Percentiles rank a stretch among this genome's conserved stretches.
These are phyloP conservation scores for Emericellopsis cladophorae DNA, from an alignment of 2,329 filamentous ascomycete genomes.

Conservation along the genomic window DNA sequence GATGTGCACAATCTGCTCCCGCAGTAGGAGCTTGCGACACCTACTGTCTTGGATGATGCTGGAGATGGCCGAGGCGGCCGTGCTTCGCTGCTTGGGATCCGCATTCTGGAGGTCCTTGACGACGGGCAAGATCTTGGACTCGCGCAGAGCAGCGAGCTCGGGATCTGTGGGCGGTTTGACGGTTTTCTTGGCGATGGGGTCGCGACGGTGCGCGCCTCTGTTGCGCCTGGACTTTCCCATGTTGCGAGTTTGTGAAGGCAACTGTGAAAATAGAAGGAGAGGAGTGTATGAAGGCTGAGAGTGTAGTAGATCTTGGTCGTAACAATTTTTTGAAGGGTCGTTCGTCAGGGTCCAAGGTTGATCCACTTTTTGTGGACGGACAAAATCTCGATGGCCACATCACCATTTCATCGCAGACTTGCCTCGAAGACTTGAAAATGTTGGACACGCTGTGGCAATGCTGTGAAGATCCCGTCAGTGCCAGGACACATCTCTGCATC, in stretches of 20 bases:
- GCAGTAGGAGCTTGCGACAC: conserved; percentile 51
- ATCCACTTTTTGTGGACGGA: too few relatives aligned
- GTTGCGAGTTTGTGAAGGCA: neutral
- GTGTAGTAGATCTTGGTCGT: too few relatives aligned
- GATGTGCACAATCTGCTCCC: conserved; percentile 52
- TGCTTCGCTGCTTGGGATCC: conserved; percentile 44
- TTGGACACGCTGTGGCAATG: too few relatives aligned
- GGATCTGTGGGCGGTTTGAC: conserved; percentile 51
- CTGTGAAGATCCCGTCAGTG: too few relatives aligned
- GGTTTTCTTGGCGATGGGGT: conserved; percentile 39
- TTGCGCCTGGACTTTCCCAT: conserved; percentile 51
- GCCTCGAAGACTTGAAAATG: too few relatives aligned
- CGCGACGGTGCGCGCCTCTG: conserved; percentile 34
- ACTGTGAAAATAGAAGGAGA: too few relatives aligned
- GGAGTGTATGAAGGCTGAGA: too few relatives aligned
- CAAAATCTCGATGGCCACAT: too few relatives aligned
- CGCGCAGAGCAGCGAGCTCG: conserved; percentile 48
- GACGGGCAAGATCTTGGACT: conserved; percentile 50
- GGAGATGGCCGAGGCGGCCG: conserved; percentile 45
- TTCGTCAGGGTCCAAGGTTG: too few relatives aligned
- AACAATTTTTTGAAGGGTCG: too few relatives aligned
- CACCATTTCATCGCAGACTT: too few relatives aligned
- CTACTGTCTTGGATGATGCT: conserved; percentile 49
- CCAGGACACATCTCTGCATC: too few relatives aligned
- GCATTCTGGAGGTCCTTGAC: conserved; percentile 46